phyloP scores from a whole-genome alignment of 2,329 filamentous ascomycete genomes.

The Fusarium sp. region DNA sequence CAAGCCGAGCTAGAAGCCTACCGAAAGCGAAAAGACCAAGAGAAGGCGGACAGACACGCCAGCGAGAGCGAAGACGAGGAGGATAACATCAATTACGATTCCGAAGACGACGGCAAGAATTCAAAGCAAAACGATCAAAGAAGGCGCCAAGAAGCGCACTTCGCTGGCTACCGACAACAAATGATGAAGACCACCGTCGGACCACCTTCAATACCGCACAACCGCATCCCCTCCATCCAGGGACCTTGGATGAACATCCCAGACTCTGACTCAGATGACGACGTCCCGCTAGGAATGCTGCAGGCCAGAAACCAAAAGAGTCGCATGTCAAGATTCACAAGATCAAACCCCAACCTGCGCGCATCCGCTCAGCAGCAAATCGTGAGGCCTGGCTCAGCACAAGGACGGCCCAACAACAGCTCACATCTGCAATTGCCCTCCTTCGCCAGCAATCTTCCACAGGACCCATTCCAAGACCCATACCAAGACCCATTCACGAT shows the following conservation, averaged over 20 bases:
- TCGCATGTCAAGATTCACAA: constrained; percentile 13
- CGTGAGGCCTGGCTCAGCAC: constrained; percentile 35
- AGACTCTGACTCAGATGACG: constrained; percentile 26
- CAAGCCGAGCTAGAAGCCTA: constrained; percentile 32
- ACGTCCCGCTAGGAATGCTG: constrained; percentile 34
- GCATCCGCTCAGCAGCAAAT: constrained; percentile 28
- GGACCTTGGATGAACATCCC: constrained; percentile 16
- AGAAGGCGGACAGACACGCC: constrained; percentile 8
- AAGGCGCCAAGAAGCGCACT: constrained; percentile 33
- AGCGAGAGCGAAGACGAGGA: constrained; percentile 24
- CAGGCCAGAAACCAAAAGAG: constrained; percentile 10
- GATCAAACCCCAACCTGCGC: constrained; percentile 36
- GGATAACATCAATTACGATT: constrained; percentile 36
- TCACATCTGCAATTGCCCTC: constrained; percentile 29
- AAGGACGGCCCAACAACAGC: constrained; percentile 1
- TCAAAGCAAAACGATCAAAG: constrained; percentile 25
- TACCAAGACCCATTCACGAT: constrained; percentile 8
- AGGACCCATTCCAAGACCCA: constrained; percentile 36
- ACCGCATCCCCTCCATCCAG: constrained; percentile 10
- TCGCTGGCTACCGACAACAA: constrained; percentile 35
- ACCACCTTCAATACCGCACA: constrained; percentile 12
- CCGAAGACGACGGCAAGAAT: constrained; percentile 14
- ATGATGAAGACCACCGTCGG: constrained; percentile 40
- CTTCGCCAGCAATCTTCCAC: constrained; percentile 31
- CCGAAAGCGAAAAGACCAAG: constrained; percentile 15